phyloP scores from a whole-genome alignment of 768 basidiomycete species.

The Serpula lacrymans region DNA sequence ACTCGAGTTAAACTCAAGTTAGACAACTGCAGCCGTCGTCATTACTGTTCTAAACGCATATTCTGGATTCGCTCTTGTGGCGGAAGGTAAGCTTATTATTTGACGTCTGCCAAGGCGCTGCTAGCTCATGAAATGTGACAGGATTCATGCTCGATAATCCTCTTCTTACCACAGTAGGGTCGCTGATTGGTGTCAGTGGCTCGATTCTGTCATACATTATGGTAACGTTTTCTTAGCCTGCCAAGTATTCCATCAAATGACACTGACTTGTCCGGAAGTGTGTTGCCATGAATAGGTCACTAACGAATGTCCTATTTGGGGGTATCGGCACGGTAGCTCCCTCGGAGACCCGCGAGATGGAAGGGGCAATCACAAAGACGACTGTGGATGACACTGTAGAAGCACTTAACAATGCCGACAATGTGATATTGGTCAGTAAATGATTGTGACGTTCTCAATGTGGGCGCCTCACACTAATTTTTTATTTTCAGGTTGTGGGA shows the following conservation, averaged over 20 bases:
- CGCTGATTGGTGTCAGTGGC: conserved; percentile 86
- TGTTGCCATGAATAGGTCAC: conserved; percentile 87
- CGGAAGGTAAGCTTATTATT: conserved; percentile 53
- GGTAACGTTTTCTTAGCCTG: conserved; percentile 43
- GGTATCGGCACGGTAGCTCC: conserved; percentile 64
- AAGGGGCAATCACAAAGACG: conserved; percentile 76
- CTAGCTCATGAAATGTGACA: conserved; percentile 13
- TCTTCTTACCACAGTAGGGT: conserved; percentile 77
- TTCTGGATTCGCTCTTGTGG: conserved; percentile 87
- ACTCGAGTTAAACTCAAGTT: conserved; percentile 2
- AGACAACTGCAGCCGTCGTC: conserved; percentile 72
- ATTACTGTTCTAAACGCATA: conserved; percentile 91
- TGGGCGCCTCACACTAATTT: conserved; percentile 8
- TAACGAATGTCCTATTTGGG: conserved; percentile 84
- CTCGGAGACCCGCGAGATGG: conserved; percentile 68
- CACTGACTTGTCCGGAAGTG: conserved; percentile 53
- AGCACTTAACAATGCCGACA: conserved; percentile 73
- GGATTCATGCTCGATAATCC: conserved; percentile 90
- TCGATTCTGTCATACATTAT: conserved; percentile 92
- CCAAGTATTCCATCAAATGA: conserved; percentile 7
- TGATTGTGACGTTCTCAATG: conserved; percentile 1
- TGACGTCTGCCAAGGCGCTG: not conserved
- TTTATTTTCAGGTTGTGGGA: conserved; percentile 57
- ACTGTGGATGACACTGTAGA: conserved; percentile 81
- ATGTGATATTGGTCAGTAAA: conserved; percentile 64